Conservation (phyloP, 257 asterid species). For the Nicotiana tabacum region DNA sequence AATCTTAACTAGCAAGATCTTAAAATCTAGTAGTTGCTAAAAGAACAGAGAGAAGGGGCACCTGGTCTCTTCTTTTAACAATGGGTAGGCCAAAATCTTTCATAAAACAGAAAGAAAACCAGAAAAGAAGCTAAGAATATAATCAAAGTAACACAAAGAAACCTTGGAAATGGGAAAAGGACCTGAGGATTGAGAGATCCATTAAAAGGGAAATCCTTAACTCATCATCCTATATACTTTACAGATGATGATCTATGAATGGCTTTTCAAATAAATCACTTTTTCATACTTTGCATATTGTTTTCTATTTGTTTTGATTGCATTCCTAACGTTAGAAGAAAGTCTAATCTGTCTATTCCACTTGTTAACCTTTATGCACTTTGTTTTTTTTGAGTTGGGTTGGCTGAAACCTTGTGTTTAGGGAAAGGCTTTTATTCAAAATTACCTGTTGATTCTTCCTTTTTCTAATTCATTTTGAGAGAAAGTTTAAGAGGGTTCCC, state of each 20-base stretch:
- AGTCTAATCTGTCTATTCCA: constrained; percentile 10
- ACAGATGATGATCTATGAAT: constrained; percentile 8
- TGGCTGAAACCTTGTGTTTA: too few species aligned
- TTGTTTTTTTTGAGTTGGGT: too few species aligned
- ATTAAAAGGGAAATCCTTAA: not conserved
- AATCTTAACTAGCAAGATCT: constrained; percentile 13
- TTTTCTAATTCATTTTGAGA: not conserved
- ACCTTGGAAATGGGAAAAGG: constrained; percentile 13
- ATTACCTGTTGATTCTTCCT: not conserved
- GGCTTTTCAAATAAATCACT: constrained; percentile 9
- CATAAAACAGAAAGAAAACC: constrained; percentile 6
- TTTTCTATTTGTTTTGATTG: not conserved
- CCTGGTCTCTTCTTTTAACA: constrained; percentile 10
- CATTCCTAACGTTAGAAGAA: constrained; percentile 6
- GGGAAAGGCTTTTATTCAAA: not conserved
- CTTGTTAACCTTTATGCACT: not conserved
- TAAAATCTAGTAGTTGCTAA: constrained; percentile 5
- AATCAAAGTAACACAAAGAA: constrained; percentile 7
- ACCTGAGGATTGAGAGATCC: not conserved
- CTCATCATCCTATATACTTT: not conserved
- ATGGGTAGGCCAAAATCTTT: not conserved
- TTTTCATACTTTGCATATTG: not conserved
- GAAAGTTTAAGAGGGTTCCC: not conserved
- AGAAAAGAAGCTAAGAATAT: constrained; percentile 13
- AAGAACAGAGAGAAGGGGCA: not conserved